These are phyloP conservation scores for Penicillium thymicola DNA, from an alignment of 2,329 filamentous ascomycete genomes.

Conservation along the genomic window DNA sequence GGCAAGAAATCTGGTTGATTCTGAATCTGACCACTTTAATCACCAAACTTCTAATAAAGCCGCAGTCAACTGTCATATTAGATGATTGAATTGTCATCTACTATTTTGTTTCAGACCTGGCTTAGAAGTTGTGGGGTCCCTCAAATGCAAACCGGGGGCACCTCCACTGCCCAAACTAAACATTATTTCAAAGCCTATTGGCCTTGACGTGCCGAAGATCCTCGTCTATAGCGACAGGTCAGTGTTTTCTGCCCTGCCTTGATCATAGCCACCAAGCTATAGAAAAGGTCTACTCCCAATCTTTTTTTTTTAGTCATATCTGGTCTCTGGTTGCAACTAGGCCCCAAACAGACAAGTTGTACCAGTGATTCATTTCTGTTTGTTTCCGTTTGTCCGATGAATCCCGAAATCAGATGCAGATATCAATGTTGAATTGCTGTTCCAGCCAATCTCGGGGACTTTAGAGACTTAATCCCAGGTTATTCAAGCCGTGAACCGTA, in stretches of 20 bases:
- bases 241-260: background rate
- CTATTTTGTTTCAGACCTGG: constrained; percentile 1
- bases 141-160: background rate
- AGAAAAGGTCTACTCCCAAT: background rate
- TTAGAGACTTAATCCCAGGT: background rate
- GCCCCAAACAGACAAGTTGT: background rate
- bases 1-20: background rate
- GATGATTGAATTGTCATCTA: background rate
- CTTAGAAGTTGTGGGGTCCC: background rate
- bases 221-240: background rate
- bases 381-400: background rate
- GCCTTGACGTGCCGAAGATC: background rate
- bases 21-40: background rate
- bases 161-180: background rate
- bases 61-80: background rate
- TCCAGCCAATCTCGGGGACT: background rate
- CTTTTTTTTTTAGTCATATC: no score
- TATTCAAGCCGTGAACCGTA: background rate
- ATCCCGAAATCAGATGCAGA: background rate
- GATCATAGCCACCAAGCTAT: background rate
- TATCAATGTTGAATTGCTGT: background rate
- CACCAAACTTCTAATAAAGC: background rate
- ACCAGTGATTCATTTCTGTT: background rate
- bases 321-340: background rate
- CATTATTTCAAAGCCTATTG: background rate